These are phyloP conservation scores for Fragaria vesca DNA, from an alignment of 306 rosid species.

Conservation along the genomic window DNA sequence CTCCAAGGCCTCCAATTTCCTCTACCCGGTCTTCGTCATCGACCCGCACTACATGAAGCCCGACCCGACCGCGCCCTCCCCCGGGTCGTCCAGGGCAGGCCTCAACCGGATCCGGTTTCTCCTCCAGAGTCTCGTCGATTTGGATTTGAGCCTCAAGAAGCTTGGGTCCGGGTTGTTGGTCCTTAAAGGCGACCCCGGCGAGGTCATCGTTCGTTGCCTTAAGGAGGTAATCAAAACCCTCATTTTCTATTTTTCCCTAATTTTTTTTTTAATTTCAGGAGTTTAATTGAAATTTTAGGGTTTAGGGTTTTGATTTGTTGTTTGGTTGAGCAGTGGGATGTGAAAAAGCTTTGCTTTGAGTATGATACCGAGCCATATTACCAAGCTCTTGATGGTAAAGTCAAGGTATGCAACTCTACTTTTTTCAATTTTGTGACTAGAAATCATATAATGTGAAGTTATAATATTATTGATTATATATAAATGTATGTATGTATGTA, in stretches of 20 bases:
- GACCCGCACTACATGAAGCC: conserved; percentile 93
- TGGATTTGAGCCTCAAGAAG: conserved; percentile 58
- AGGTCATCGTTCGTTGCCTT: conserved; percentile 62
- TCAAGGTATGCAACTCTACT: conserved; percentile 44
- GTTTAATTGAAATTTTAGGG: neutral
- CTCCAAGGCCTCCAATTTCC: conserved; percentile 30
- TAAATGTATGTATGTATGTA: neutral
- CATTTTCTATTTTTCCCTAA: neutral
- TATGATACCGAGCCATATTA: conserved; percentile 90
- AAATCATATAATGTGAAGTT: neutral
- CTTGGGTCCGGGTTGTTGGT: conserved; percentile 75
- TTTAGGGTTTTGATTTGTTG: conserved; percentile 3
- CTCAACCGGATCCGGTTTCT: conserved; percentile 70
- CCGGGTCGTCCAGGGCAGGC: conserved; percentile 66
- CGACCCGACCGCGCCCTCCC: conserved; percentile 46
- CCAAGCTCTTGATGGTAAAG: conserved; percentile 62
- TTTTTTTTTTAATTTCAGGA: neutral
- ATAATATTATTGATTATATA: neutral
- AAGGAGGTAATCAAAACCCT: conserved; percentile 40
- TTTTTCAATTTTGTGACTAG: neutral
- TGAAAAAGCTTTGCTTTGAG: conserved; percentile 77
- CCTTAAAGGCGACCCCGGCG: conserved; percentile 69
- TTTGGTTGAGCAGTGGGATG: conserved; percentile 61
- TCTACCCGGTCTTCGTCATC: conserved; percentile 70
- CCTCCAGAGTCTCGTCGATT: conserved; percentile 69